These are phyloP conservation scores for Alternaria hordeiaustralica DNA, from an alignment of 2,329 filamentous ascomycete species.

Conservation along the genomic window DNA sequence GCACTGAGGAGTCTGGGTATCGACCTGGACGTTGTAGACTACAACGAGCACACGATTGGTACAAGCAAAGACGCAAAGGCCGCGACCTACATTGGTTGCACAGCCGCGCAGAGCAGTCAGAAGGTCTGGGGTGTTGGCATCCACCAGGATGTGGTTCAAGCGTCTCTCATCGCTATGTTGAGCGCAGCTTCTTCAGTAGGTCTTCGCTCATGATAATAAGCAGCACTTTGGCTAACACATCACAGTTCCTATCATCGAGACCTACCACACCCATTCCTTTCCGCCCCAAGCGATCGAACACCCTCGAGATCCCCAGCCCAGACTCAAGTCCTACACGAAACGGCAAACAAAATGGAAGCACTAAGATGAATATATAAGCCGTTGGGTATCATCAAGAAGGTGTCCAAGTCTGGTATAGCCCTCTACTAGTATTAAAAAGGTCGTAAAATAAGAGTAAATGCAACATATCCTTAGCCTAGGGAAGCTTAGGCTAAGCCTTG, in stretches of 20 bases:
- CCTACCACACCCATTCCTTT: conserved; percentile 72
- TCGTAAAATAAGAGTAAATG: too few relatives aligned
- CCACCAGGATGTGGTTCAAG: conserved; percentile 90
- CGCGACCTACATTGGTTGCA: conserved; percentile 95
- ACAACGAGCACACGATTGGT: conserved; percentile 95
- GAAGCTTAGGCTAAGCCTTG: too few relatives aligned
- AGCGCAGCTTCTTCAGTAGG: conserved; percentile 85
- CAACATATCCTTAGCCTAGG: too few relatives aligned
- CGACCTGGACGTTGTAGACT: conserved; percentile 88
- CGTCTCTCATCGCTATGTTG: conserved; percentile 83
- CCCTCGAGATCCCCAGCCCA: conserved; percentile 43
- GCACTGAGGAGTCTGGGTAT: conserved; percentile 81
- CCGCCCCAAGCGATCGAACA: conserved; percentile 63
- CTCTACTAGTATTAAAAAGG: too few relatives aligned
- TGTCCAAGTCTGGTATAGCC: too few relatives aligned
- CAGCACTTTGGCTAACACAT: conserved; percentile 12
- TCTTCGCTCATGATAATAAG: neutral
- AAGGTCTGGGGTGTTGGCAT: conserved; percentile 91
- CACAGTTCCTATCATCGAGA: conserved; percentile 73
- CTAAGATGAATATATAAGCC: too few relatives aligned
- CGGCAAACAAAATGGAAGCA: conserved; percentile 10
- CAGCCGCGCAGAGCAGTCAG: conserved; percentile 67
- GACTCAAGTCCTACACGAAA: conserved; percentile 29
- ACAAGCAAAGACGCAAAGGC: conserved; percentile 83
- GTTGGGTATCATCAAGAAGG: too few relatives aligned